phyloP scores from a whole-genome alignment of 306 rosid species.

The Vigna hirtella region DNA sequence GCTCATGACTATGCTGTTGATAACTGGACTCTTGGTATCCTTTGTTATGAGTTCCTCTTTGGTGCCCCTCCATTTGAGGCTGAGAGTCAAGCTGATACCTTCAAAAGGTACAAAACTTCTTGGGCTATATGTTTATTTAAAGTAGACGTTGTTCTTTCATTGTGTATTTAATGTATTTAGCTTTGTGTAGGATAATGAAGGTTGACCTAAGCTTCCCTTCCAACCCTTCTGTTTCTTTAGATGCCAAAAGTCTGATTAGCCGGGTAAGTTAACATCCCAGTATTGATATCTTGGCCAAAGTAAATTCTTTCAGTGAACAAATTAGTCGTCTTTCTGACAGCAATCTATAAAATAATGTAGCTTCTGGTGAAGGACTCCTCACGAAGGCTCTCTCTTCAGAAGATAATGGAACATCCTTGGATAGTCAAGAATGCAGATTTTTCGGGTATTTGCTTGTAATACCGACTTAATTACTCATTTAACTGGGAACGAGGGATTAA shows the following conservation, averaged over 20 bases:
- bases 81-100: conserved; percentile 81
- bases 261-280: conserved; percentile 53
- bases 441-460: conserved; percentile 54
- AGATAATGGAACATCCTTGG: conserved; percentile 92
- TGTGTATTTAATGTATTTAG: conserved; percentile 20
- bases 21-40: conserved; percentile 90
- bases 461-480: conserved; percentile 18
- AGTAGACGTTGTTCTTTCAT: neutral
- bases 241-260: conserved; percentile 74
- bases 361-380: conserved; percentile 86
- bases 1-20: conserved; percentile 90
- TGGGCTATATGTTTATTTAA: neutral
- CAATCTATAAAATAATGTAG: conserved; percentile 50
- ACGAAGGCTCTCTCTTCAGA: conserved; percentile 74
- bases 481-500: conserved; percentile 27
- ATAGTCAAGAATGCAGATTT: conserved; percentile 75
- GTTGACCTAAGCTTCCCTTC: conserved; percentile 78
- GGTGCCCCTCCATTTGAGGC: conserved; percentile 96
- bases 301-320: conserved; percentile 5
- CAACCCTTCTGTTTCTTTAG: conserved; percentile 62
- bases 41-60: conserved; percentile 89
- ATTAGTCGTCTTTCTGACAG: conserved; percentile 32
- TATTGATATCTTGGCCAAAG: conserved; percentile 15
- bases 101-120: conserved; percentile 58
- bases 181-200: conserved; percentile 66